phyloP scores from a whole-genome alignment of 2,329 filamentous ascomycete genomes.

The Pestalotiopsis sp. region DNA sequence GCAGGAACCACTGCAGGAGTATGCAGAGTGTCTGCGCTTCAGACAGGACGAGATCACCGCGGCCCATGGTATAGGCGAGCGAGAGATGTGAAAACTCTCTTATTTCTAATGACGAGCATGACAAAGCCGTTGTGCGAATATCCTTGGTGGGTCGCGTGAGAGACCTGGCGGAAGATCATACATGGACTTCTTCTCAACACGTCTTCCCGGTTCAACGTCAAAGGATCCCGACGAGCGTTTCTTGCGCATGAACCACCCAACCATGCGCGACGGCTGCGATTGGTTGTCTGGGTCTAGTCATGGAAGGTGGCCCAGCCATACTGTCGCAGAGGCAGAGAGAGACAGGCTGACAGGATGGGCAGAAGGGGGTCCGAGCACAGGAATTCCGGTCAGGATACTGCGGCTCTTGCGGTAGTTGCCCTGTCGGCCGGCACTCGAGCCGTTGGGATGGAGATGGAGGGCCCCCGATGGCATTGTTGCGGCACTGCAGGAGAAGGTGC shows the following conservation, averaged over 20 bases:
- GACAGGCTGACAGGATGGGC: background rate
- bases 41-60: background rate
- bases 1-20: background rate
- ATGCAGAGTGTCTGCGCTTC: background rate
- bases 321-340: slow-evolving; percentile 1
- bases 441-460: background rate
- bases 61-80: background rate
- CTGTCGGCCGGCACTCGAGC: background rate
- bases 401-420: background rate
- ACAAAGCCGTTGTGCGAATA: background rate
- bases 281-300: background rate
- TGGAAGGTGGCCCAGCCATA: background rate
- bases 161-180: slow-evolving; percentile 7
- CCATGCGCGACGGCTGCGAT: background rate
- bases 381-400: background rate
- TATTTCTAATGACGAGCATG: background rate
- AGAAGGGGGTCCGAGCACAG: background rate
- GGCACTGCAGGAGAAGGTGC: slow-evolving; percentile 1
- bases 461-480: background rate
- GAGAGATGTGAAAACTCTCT: background rate
- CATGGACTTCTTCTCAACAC: background rate
- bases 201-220: slow-evolving; percentile 1
- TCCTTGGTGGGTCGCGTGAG: background rate
- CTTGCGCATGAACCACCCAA: background rate
- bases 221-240: background rate